These are phyloP conservation scores for Volutella citrinella DNA, from an alignment of 2,329 filamentous ascomycete genomes.

Conservation along the genomic window DNA sequence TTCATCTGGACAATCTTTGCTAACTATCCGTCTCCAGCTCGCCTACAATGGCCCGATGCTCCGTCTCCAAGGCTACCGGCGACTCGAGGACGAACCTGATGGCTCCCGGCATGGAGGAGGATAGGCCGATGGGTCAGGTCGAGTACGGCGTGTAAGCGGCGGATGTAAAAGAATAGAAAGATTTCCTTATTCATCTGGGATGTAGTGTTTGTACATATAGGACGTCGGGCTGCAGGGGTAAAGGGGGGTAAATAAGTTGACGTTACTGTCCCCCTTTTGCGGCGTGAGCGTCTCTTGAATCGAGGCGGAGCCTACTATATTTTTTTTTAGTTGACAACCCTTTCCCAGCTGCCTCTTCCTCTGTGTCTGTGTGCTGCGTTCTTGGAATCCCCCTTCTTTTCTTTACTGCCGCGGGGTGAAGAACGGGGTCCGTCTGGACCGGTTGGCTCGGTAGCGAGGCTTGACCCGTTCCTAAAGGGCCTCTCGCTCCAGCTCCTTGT, in stretches of 20 bases:
- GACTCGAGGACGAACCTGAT: constrained; percentile 78
- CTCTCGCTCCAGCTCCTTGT: constrained; percentile 16
- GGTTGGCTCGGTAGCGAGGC: constrained; percentile 1
- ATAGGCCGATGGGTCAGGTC: constrained; percentile 59
- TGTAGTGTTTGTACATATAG: constrained; percentile 40
- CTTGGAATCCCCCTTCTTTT: too few species aligned
- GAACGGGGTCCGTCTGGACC: background rate
- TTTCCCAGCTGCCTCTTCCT: constrained; percentile 9
- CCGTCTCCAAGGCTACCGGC: constrained; percentile 81
- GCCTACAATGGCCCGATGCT: constrained; percentile 97
- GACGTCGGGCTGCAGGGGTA: constrained; percentile 26
- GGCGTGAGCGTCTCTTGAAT: constrained; percentile 16
- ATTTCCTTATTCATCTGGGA: constrained; percentile 27
- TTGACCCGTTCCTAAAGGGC: constrained; percentile 16
- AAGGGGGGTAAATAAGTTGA: constrained; percentile 32
- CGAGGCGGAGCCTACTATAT: constrained; percentile 6
- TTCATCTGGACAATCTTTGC: constrained; percentile 6
- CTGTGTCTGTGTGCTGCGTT: too few species aligned
- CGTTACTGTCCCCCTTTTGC: constrained; percentile 20
- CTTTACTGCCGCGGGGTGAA: too few species aligned
- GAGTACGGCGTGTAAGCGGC: constrained; percentile 52
- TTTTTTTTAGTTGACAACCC: constrained; percentile 11
- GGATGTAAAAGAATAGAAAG: constrained; percentile 36
- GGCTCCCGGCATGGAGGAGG: constrained; percentile 66
- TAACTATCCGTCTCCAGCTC: constrained; percentile 60